These are phyloP conservation scores for Tephrocybe sp. DNA, from an alignment of 768 basidiomycete species.

Conservation along the genomic window DNA sequence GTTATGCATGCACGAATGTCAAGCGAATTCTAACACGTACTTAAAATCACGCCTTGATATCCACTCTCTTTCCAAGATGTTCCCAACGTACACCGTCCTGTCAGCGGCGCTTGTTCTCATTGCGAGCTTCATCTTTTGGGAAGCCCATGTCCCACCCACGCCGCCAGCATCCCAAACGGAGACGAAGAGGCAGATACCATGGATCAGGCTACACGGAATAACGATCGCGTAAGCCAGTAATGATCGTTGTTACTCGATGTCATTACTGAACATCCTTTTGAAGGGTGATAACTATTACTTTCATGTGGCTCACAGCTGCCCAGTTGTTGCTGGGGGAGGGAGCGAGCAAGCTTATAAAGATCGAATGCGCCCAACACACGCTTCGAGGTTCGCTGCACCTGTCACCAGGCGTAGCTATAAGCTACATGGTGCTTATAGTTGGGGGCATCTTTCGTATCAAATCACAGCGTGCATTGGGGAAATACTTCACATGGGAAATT, in stretches of 20 bases:
- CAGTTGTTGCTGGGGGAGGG: neutral
- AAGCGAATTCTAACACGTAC: no score
- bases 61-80: no score
- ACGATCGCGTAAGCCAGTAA: neutral
- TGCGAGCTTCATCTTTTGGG: conserved; percentile 6
- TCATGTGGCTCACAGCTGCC: conserved; percentile 2
- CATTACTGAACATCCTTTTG: neutral
- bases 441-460: no score
- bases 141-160: conserved; percentile 1
- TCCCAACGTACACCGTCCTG: neutral
- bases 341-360: neutral
- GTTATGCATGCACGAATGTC: no score
- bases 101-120: neutral
- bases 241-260: neutral
- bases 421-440: no score
- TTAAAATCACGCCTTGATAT: no score
- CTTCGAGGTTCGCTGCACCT: no score
- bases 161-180: conserved; percentile 2
- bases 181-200: conserved; percentile 7
- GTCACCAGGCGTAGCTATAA: no score
- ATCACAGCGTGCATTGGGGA: conserved; percentile 6
- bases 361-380: neutral
- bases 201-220: conserved; percentile 3
- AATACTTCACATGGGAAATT: conserved; percentile 13
- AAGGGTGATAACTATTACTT: neutral